phyloP scores from a whole-genome alignment of 352 stramenopile genomes.

The Vaucheria bursata region DNA sequence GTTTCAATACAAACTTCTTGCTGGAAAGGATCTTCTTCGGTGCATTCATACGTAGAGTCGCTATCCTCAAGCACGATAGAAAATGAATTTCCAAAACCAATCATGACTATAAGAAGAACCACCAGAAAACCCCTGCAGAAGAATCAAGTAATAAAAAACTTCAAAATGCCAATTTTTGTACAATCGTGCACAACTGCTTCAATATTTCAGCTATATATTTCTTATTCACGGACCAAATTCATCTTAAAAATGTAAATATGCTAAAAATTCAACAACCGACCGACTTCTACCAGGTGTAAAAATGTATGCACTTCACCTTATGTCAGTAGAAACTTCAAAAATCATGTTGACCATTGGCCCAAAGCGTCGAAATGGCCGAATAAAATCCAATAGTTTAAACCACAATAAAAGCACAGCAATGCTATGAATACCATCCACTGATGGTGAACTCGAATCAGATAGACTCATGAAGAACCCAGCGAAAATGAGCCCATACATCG shows the following conservation, averaged over 20 bases:
- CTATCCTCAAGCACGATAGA: neutral
- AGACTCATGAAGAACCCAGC: neutral
- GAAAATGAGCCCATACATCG: neutral
- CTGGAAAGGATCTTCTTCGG: no score
- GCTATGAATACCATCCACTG: neutral
- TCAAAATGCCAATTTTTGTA: no score
- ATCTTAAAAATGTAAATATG: no score
- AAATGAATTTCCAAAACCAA: neutral
- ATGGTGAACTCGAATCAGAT: neutral
- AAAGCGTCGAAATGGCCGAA: neutral
- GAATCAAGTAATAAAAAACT: no score
- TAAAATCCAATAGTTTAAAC: neutral
- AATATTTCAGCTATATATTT: no score
- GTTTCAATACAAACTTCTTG: neutral
- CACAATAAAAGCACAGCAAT: neutral
- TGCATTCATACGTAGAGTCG: no score
- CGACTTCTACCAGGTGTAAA: no score
- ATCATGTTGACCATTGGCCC: conserved; percentile 8
- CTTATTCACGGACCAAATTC: no score
- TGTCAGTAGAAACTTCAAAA: neutral
- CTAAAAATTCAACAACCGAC: no score
- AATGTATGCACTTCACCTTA: neutral
- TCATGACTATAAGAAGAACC: neutral
- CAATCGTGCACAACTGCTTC: no score
- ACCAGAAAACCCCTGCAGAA: neutral